phyloP scores from a whole-genome alignment of 495 filamentous ascomycete genomes.

The Paragyromitra xinjiangensis region DNA sequence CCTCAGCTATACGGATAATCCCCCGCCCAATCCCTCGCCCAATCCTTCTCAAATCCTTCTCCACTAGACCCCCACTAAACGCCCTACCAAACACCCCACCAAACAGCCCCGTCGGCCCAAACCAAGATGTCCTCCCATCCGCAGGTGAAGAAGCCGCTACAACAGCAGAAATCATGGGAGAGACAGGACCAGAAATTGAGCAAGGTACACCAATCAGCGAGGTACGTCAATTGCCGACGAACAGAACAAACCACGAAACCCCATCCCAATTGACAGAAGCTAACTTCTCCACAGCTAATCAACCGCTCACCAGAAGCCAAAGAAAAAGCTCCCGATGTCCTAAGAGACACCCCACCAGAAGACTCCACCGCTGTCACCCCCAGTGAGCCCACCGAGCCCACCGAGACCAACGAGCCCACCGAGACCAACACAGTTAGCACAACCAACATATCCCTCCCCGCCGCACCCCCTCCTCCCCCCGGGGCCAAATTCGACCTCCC shows the following conservation, averaged over 20 bases:
- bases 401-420: conserved; percentile 18
- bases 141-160: conserved; percentile 73
- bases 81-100: conserved; percentile 52
- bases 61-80: conserved; percentile 12
- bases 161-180: conserved; percentile 66
- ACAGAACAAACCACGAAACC: not conserved
- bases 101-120: conserved; percentile 62
- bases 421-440: not conserved
- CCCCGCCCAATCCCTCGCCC: conserved; percentile 6
- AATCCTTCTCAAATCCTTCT: conserved; percentile 9
- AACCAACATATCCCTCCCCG: conserved; percentile 35
- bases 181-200: conserved; percentile 66
- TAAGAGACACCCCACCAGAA: conserved; percentile 63
- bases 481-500: conserved; percentile 82
- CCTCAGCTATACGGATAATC: conserved; percentile 15
- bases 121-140: conserved; percentile 67
- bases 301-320: conserved; percentile 69
- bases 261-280: conserved; percentile 66
- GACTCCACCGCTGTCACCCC: conserved; percentile 39
- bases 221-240: conserved; percentile 59
- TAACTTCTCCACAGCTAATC: conserved; percentile 65
- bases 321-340: conserved; percentile 73
- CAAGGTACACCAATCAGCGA: conserved; percentile 74
- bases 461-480: conserved; percentile 55
- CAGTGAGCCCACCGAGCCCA: conserved; percentile 5